phyloP scores from a whole-genome alignment of 2,329 filamentous ascomycete species.

The Aspergillus sp. region DNA sequence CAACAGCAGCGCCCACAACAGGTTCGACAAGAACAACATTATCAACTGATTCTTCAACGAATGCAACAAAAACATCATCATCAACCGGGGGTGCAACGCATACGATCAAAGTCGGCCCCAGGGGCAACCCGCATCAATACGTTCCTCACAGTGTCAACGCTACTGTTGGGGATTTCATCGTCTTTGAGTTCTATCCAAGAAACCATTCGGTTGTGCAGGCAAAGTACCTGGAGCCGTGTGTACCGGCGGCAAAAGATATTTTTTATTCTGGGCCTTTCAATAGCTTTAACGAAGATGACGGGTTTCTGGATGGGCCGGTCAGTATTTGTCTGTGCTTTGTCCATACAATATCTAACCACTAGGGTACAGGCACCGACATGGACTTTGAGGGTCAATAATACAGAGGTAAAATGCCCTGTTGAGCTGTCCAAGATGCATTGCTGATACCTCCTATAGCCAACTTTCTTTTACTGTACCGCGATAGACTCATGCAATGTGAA shows the following conservation, averaged over 20 bases:
- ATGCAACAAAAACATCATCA: slow-evolving; percentile 2
- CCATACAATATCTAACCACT: no score
- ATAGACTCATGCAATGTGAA: slow-evolving; percentile 57
- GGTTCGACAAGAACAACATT: background rate
- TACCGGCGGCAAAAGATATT: slow-evolving; percentile 41
- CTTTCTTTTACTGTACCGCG: slow-evolving; percentile 66
- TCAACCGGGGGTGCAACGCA: slow-evolving; percentile 20
- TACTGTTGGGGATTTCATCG: slow-evolving; percentile 27
- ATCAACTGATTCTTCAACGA: background rate
- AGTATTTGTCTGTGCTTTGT: slow-evolving; percentile 7
- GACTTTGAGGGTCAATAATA: slow-evolving; percentile 50
- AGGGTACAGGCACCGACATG: slow-evolving; percentile 28
- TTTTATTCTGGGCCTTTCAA: slow-evolving; percentile 32
- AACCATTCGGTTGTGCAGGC: slow-evolving; percentile 60
- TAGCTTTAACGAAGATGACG: slow-evolving; percentile 43
- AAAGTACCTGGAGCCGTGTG: slow-evolving; percentile 54
- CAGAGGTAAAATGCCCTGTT: slow-evolving; percentile 29
- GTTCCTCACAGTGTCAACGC: slow-evolving; percentile 23
- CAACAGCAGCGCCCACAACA: no score
- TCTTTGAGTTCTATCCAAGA: slow-evolving; percentile 57
- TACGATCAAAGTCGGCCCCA: slow-evolving; percentile 29
- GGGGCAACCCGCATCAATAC: slow-evolving; percentile 26
- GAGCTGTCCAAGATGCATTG: background rate
- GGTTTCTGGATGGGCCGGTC: slow-evolving; percentile 32
- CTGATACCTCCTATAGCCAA: slow-evolving; percentile 35